A percentile compares a stretch with the other conserved stretches of the same genome.
phyloP scores from a whole-genome alignment of 208 protist species.

The Trypanosoma vivax region DNA sequence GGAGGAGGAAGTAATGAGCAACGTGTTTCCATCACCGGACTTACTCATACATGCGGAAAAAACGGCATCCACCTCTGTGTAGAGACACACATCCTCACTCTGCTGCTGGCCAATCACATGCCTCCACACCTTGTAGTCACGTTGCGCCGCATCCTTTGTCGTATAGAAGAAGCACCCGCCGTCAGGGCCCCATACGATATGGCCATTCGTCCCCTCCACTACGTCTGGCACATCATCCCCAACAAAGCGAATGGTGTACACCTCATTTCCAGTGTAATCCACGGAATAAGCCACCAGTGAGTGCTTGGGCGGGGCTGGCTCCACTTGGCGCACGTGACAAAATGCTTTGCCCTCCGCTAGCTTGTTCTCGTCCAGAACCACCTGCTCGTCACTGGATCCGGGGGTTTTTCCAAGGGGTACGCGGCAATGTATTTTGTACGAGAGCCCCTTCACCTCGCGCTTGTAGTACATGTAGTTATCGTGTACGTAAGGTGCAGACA shows the following conservation, averaged over 20 bases:
- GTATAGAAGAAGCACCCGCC: conserved; percentile 75
- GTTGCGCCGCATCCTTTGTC: conserved; percentile 70
- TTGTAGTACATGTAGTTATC: conserved; percentile 79
- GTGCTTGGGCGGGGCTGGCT: conserved; percentile 50
- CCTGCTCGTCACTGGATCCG: conserved; percentile 50
- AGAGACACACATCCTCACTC: conserved; percentile 69
- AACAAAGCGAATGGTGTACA: conserved; percentile 77
- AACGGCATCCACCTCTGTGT: conserved; percentile 68
- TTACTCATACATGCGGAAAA: conserved; percentile 56
- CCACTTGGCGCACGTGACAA: conserved; percentile 57
- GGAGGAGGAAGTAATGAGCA: conserved; percentile 52
- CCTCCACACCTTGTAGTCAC: conserved; percentile 82
- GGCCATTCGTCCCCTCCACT: conserved; percentile 65
- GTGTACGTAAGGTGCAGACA: conserved; percentile 62
- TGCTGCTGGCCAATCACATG: conserved; percentile 70
- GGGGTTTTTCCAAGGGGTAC: conserved; percentile 38
- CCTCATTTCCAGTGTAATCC: conserved; percentile 78
- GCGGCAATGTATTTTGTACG: conserved; percentile 86
- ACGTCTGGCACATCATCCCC: conserved; percentile 27
- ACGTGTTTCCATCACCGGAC: conserved; percentile 53
- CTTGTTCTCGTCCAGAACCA: conserved; percentile 79
- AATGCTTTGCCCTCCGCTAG: conserved; percentile 76
- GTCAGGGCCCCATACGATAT: conserved; percentile 63
- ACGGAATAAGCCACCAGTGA: conserved; percentile 74
- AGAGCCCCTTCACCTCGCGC: conserved; percentile 69